These are phyloP conservation scores for Aspergillus chevalieri DNA, from an alignment of 2,329 filamentous ascomycete species.

Conservation along the genomic window DNA sequence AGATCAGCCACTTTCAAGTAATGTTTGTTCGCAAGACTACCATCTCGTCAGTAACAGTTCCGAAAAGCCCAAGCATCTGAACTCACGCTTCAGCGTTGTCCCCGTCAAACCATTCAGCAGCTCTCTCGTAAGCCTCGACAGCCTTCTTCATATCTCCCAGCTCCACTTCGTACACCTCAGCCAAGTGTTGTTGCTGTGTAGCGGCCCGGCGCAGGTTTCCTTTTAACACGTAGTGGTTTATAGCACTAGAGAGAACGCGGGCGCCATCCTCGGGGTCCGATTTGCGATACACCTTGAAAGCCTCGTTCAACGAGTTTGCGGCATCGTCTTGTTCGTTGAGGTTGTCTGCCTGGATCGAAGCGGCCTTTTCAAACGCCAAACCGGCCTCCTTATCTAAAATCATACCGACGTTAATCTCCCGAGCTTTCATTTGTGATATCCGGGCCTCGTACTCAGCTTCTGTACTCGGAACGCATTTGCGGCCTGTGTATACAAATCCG, in stretches of 20 bases:
- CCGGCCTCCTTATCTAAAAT: conserved; percentile 72
- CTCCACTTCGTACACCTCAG: conserved; percentile 78
- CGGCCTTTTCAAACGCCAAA: conserved; percentile 77
- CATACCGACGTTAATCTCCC: conserved; percentile 1
- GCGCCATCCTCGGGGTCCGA: conserved; percentile 77
- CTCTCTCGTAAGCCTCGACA: conserved; percentile 74
- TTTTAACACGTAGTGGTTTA: conserved; percentile 79
- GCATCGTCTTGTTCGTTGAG: conserved; percentile 90
- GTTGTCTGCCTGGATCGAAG: conserved; percentile 69
- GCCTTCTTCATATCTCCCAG: conserved; percentile 72
- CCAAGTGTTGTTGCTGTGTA: conserved; percentile 81
- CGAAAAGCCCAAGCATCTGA: not conserved
- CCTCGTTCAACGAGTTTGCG: conserved; percentile 79
- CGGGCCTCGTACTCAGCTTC: conserved; percentile 60
- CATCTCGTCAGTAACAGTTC: not conserved
- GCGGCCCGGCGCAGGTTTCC: conserved; percentile 89
- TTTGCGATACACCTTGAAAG: conserved; percentile 91
- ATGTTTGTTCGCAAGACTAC: conserved; percentile 81
- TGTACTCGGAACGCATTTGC: conserved; percentile 89
- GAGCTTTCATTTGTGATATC: not conserved
- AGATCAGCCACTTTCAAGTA: conserved; percentile 90
- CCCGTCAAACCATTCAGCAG: conserved; percentile 81
- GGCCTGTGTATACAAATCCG: conserved; percentile 79
- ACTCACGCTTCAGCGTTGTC: conserved; percentile 73
- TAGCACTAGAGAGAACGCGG: conserved; percentile 69